phyloP scores from a whole-genome alignment of 139 green algal genomes.

The Auxenochlorella protothecoides region DNA sequence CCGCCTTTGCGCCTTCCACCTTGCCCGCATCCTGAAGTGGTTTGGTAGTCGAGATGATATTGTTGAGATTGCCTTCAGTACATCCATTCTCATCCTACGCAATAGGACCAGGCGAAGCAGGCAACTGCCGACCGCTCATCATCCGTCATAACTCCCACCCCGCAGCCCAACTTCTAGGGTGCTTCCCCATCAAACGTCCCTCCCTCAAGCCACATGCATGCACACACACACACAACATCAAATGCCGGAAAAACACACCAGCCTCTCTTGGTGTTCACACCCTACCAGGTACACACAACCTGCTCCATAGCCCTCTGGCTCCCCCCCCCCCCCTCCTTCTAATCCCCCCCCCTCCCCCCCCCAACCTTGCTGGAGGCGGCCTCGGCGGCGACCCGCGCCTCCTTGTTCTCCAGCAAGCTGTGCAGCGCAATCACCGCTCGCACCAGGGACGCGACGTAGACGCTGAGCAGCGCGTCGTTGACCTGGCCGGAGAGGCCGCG shows the following conservation, averaged over 20 bases:
- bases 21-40: no score
- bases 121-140: no score
- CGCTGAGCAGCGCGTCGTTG: constrained; percentile 97
- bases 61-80: no score
- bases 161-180: no score
- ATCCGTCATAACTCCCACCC: no score
- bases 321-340: neutral
- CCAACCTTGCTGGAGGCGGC: neutral
- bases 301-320: neutral
- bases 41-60: no score
- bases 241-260: neutral
- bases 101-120: no score
- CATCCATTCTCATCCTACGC: no score
- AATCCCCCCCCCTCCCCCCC: neutral
- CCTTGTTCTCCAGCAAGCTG: constrained; percentile 98
- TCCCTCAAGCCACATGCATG: neutral
- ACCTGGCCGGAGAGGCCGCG: constrained; percentile 65
- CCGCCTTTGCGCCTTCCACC: no score
- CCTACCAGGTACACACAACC: neutral
- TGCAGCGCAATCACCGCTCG: constrained; percentile 87
- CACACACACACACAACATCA: no score
- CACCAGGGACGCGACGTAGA: constrained; percentile 91
- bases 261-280: constrained; percentile 1
- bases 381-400: constrained; percentile 10
- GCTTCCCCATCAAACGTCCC: neutral